phyloP scores from a whole-genome alignment of 768 basidiomycete genomes.

The Pisolithus albus region DNA sequence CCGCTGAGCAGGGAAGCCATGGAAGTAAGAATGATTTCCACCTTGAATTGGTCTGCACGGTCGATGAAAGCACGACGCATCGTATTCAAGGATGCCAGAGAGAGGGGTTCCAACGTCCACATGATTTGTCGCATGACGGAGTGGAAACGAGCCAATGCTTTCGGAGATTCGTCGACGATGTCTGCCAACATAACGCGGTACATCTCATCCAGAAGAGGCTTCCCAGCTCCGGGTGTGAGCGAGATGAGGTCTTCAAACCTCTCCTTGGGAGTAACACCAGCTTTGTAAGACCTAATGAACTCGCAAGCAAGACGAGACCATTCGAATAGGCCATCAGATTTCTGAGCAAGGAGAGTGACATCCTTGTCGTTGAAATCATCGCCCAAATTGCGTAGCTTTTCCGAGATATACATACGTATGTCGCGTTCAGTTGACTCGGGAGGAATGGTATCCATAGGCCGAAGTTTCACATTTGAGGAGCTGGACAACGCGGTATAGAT shows the following conservation, averaged over 20 bases:
- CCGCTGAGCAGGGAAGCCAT: slow-evolving; percentile 9
- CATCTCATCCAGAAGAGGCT: slow-evolving; percentile 3
- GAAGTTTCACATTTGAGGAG: background rate
- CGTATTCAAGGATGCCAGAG: background rate
- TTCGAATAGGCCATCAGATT: slow-evolving; percentile 5
- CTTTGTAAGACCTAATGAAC: background rate
- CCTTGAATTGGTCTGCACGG: background rate
- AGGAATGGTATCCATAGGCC: slow-evolving; percentile 4
- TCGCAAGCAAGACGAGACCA: slow-evolving; percentile 8
- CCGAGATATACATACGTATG: slow-evolving; percentile 2
- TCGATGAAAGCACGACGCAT: slow-evolving; percentile 1
- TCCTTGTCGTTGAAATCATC: background rate
- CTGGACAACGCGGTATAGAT: background rate
- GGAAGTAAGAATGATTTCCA: slow-evolving; percentile 1
- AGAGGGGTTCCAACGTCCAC: slow-evolving; percentile 5
- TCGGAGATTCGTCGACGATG: background rate
- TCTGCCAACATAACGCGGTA: slow-evolving; percentile 3
- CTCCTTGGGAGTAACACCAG: background rate
- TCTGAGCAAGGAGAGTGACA: background rate
- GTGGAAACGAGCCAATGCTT: background rate
- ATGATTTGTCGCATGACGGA: slow-evolving; percentile 7
- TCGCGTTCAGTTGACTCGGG: background rate
- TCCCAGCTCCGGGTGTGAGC: background rate
- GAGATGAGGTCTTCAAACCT: background rate
- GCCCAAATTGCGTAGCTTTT: background rate